Base-by-base conservation (phyloP, 73 alveolate genomes). In the Effrenium voratum region DNA sequence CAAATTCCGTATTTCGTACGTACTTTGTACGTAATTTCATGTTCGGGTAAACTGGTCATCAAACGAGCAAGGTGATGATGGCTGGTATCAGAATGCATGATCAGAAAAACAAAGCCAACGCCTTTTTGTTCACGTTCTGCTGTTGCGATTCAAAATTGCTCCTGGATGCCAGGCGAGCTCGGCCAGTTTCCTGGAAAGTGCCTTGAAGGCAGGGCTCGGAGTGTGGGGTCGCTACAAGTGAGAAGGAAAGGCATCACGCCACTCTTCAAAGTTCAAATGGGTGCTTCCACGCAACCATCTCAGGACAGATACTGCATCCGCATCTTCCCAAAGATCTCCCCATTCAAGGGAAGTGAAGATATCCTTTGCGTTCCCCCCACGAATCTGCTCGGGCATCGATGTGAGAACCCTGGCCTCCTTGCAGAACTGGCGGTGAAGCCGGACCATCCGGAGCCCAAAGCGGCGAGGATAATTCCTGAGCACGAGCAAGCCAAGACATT, bases 281-380 rank as follows among this genome's bases (percentile, higher is more conserved):
- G 44, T 80, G n/a, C 46, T 80, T 28, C 91, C 91, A 0, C 91
- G 91, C 70, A 80, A 32, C 91, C 91, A 80, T 13, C 70, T 70
- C 70, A 80, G 32, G 5, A 80, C 91, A 0, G 91, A 46, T 15
- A 46, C 70, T 70, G 46, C 28, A 13, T 80, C 45, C 6, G 70
- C 91, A 80, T 80, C 91, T 1, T 2, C 15, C 91, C 91, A 80
- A 32, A 80, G 32, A 47, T 80, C 91, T 28, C n/a, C 70, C 91
- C 91, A 80, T 45, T 45, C 72, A 1, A 80, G 28, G 13, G n/a
- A 32, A n/a, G 0, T 5, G 32, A 80, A 80, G 28, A 80, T 32
- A 30, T 45, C 70, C 13, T 46, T 10, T 1, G 30, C 0, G 44
- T 45, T 12, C 24, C 30, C 32, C 8, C 5, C 13, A 6, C 19